These are phyloP conservation scores for Fagopyrum tataricum DNA, from an alignment of 148 eudicot species.

Conservation along the genomic window DNA sequence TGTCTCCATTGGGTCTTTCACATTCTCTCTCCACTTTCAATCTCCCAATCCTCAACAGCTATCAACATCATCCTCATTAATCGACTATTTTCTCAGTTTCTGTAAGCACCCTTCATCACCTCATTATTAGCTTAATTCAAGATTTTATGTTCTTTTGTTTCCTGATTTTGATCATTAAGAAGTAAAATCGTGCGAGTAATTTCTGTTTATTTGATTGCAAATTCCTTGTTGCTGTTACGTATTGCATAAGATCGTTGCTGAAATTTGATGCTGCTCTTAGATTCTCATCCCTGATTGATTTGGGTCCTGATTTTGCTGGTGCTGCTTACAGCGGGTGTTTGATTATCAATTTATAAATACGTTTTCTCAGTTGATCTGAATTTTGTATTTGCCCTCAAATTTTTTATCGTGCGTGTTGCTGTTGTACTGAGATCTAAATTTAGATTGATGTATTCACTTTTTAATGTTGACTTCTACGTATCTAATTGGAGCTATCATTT, in stretches of 20 bases:
- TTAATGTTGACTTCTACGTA: not conserved
- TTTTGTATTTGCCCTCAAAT: not conserved
- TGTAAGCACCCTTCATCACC: constrained; percentile 23
- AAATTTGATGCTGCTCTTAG: not conserved
- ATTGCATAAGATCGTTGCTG: constrained; percentile 1
- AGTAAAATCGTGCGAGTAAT: not conserved
- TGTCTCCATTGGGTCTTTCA: not conserved
- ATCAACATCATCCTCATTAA: not conserved
- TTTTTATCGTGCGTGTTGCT: not conserved
- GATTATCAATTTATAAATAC: too few species aligned
- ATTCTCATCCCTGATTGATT: not conserved
- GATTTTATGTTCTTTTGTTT: not conserved
- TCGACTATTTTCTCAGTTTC: not conserved
- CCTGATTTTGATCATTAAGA: not conserved
- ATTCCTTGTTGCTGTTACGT: not conserved
- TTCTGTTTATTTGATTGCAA: not conserved
- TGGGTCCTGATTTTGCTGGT: not conserved
- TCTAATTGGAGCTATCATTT: not conserved
- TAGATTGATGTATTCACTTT: constrained; percentile 1
- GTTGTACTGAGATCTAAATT: constrained; percentile 8
- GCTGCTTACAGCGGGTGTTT: not conserved
- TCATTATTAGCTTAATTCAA: not conserved
- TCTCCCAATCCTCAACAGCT: constrained; percentile 10
- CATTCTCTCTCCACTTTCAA: not conserved
- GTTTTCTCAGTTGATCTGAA: not conserved